These are phyloP conservation scores for Beauveria asiatica DNA, from an alignment of 2,329 filamentous ascomycete genomes.

Conservation along the genomic window DNA sequence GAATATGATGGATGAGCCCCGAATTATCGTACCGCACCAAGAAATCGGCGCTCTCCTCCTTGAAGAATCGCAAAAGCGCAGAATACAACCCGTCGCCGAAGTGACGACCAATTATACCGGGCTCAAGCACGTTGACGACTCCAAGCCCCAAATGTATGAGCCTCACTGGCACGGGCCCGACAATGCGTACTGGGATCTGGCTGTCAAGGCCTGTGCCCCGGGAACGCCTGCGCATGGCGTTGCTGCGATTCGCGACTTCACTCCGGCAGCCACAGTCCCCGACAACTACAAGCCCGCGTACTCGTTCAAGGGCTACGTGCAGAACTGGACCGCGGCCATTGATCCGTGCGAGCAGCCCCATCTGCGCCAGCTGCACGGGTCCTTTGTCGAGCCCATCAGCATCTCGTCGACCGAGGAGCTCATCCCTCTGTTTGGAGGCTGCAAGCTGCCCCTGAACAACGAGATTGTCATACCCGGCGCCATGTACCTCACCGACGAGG, in stretches of 20 bases:
- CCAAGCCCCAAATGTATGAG: constrained; percentile 29
- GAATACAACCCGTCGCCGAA: constrained; percentile 32
- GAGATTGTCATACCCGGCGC: constrained; percentile 57
- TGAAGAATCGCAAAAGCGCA: constrained; percentile 36
- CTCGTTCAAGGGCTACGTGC: constrained; percentile 39
- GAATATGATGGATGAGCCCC: constrained; percentile 55
- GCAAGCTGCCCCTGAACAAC: constrained; percentile 54
- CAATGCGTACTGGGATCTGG: constrained; percentile 51
- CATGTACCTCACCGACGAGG: constrained; percentile 53
- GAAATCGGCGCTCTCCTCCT: constrained; percentile 42
- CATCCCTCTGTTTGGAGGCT: constrained; percentile 53
- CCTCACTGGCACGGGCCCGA: constrained; percentile 39
- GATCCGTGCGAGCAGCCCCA: constrained; percentile 53
- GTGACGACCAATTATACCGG: constrained; percentile 37
- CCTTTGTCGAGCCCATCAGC: constrained; percentile 46
- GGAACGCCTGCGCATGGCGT: constrained; percentile 38
- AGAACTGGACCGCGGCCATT: constrained; percentile 49
- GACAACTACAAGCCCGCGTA: constrained; percentile 27
- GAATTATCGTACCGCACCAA: constrained; percentile 52
- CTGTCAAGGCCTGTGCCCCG: constrained; percentile 48
- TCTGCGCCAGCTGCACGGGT: constrained; percentile 43
- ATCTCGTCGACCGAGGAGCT: constrained; percentile 44
- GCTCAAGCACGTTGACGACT: constrained; percentile 27
- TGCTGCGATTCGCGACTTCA: constrained; percentile 22
- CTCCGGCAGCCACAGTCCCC: constrained; percentile 25